Conservation (phyloP, 2,329 filamentous ascomycete species). For the Talaromyces sp. region DNA sequence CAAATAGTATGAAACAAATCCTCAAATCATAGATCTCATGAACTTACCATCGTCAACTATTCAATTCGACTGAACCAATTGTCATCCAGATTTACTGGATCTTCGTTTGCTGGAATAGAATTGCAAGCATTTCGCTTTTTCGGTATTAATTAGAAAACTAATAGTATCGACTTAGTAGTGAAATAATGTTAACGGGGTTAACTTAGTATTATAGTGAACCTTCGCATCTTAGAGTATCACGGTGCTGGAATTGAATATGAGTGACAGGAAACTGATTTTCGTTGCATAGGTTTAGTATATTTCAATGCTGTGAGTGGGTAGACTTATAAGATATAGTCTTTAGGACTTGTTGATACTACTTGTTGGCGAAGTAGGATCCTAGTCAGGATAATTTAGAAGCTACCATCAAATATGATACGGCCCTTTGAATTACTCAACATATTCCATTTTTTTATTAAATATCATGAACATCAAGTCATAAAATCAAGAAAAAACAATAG, state of each 20-base stretch:
- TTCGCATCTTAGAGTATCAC: no score
- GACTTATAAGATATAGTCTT: no score
- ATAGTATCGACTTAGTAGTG: no score
- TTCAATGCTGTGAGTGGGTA: no score
- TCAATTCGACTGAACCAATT: not conserved
- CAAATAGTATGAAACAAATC: not conserved
- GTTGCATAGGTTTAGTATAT: no score
- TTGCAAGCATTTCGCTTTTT: not conserved
- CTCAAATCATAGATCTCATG: not conserved
- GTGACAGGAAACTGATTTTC: no score
- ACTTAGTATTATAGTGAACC: no score
- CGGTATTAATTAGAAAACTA: not conserved
- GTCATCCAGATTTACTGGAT: conserved; percentile 4
- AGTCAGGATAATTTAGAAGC: no score
- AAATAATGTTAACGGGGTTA: no score
- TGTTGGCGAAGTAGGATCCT: no score
- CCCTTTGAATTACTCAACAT: not conserved
- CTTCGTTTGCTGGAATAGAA: conserved; percentile 2
- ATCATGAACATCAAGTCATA: not conserved
- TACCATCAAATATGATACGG: not conserved
- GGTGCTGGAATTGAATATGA: no score
- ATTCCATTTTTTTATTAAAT: not conserved
- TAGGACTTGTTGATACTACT: no score
- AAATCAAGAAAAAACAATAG: not conserved
- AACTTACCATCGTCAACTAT: not conserved